Evolutionary conservation across 2,329 filamentous ascomycete genomes (phyloP).

Genomic region (Epichloe scottii): DNA sequence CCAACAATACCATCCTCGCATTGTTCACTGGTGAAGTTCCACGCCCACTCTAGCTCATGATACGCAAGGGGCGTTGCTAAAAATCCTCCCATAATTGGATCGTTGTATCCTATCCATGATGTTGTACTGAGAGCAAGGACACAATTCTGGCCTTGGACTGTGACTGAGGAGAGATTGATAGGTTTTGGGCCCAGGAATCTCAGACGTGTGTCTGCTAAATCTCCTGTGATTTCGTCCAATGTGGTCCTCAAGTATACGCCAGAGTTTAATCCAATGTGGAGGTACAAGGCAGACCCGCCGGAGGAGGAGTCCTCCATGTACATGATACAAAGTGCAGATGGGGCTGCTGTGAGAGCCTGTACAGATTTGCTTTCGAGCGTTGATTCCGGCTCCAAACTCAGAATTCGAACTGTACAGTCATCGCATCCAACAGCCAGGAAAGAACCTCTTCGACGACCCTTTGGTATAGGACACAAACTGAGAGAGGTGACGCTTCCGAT

Average conservation of each 20-base stretch:
- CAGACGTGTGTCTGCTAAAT: conserved; percentile 86
- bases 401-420: conserved; percentile 86
- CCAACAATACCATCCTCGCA: conserved; percentile 89
- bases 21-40: conserved; percentile 93
- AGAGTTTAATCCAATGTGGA: conserved; percentile 91
- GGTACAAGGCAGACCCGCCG: conserved; percentile 79
- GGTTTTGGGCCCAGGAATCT: conserved; percentile 88
- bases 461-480: conserved; percentile 81
- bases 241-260: conserved; percentile 93
- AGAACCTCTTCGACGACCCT: conserved; percentile 72
- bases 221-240: conserved; percentile 86
- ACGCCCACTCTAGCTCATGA: conserved; percentile 78
- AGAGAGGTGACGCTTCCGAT: conserved; percentile 91
- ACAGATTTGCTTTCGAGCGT: conserved; percentile 89
- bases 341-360: conserved; percentile 81
- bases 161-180: conserved; percentile 79
- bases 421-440: conserved; percentile 95
- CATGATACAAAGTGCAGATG: conserved; percentile 82
- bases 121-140: conserved; percentile 83
- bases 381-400: conserved; percentile 79
- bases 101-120: conserved; percentile 88
- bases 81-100: conserved; percentile 75
- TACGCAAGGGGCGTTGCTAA: conserved; percentile 88
- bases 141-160: conserved; percentile 69
- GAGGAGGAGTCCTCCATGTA: conserved; percentile 88